Base-by-base conservation (phyloP, 2,329 filamentous ascomycete genomes). In the Neurospora crassa region DNA sequence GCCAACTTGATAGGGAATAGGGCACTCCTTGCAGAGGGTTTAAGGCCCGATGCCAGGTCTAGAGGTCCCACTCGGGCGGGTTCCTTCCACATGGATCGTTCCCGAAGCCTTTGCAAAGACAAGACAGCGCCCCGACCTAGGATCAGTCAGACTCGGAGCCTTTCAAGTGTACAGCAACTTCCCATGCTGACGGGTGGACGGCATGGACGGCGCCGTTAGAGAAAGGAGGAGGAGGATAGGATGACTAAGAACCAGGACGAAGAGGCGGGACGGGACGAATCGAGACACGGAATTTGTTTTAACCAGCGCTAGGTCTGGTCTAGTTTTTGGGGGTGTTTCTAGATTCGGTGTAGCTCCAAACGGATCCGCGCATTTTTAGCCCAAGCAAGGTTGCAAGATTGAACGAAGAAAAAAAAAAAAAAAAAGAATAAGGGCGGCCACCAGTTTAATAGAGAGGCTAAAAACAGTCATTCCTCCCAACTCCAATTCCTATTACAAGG, bases 301-400 rank as follows among this genome's bases (percentile, higher is more conserved):
- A 37, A 63, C 3, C 14, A 34, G 53, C 18, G 24, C 29, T n/a
- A 7, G 29, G 29, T 63, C 11, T 63, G 29, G 24, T 11, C 29
- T 63, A 34, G 5, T 6, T 59, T 41, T 72, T 53, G 67, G 72
- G 72, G 74, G 73, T 3, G 34, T 37, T 43, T 41, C 24, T 40
- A 5, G 43, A 34, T 45, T n/a, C 11, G 68, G 68, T 43, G 68
- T 69, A 34, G 68, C 41, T 43, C 40, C 40, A 69, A 24, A 69
- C 16, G 18, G 41, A 40, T 70, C 63, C 71, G 67, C 68, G 71
- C 43, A 74, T 24, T 34, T 69, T 59, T 40, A 47, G 68, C 20
- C 40, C 29, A 47, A 59, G 43, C 42, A 53, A 40, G 71, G 68
- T 71, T 70, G 72, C 70, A 67, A 69, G 53, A 37, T 34, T 63